phyloP scores from a whole-genome alignment of 2,329 filamentous ascomycete species.

The Sporothrix pseudoabietina region DNA sequence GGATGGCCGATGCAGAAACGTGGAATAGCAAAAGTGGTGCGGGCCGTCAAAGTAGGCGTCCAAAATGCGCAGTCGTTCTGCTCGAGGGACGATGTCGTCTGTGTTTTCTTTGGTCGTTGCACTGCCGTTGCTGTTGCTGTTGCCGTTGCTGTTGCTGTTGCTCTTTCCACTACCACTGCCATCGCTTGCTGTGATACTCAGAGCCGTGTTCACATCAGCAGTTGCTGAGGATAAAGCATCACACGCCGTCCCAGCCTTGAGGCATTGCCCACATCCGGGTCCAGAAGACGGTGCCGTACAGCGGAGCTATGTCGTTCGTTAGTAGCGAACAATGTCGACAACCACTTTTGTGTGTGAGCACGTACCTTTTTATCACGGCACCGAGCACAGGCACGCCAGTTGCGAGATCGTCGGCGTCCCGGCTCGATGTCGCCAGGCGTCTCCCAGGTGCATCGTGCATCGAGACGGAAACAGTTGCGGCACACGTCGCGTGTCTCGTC shows the following conservation, averaged over 20 bases:
- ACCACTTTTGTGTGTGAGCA: background rate
- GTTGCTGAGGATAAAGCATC: background rate
- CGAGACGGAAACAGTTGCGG: conserved; percentile 58
- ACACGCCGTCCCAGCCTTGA: background rate
- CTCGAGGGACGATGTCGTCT: background rate
- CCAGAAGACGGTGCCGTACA: conserved; percentile 2
- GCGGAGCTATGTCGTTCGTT: background rate
- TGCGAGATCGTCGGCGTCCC: conserved; percentile 16
- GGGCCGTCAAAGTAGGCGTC: conserved; percentile 26
- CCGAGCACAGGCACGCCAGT: conserved; percentile 22
- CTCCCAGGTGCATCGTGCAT: background rate
- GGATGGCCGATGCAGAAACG: conserved; percentile 18
- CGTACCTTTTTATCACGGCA: conserved; percentile 22
- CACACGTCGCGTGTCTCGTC: conserved; percentile 56
- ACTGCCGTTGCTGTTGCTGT: too few species aligned
- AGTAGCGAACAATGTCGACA: background rate
- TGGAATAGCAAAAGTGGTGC: conserved; percentile 24
- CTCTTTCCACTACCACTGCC: background rate
- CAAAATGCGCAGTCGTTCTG: conserved; percentile 3
- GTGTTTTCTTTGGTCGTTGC: background rate
- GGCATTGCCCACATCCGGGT: background rate
- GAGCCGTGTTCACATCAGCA: background rate
- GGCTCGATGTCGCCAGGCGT: conserved; percentile 6
- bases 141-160: too few species aligned
- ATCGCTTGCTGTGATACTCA: background rate